phyloP scores from a whole-genome alignment of 257 asterid species.

The Rhazya stricta region DNA sequence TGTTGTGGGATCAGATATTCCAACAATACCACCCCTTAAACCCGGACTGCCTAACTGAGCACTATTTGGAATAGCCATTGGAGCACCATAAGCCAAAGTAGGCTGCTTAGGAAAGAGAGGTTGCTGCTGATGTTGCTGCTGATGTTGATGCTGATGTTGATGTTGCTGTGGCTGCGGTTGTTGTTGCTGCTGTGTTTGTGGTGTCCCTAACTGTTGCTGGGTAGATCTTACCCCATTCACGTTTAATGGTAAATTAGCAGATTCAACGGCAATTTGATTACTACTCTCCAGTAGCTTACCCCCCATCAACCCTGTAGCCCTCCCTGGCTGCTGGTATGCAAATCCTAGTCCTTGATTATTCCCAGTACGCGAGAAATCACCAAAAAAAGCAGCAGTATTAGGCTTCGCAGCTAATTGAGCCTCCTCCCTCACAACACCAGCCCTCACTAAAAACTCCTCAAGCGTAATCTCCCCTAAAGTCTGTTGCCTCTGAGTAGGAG shows the following conservation, averaged over 20 bases:
- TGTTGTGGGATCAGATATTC: slow-evolving; percentile 39
- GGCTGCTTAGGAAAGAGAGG: slow-evolving; percentile 66
- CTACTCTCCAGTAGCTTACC: slow-evolving; percentile 33
- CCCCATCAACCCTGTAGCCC: slow-evolving; percentile 35
- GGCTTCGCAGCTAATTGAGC: slow-evolving; percentile 42
- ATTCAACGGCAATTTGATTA: slow-evolving; percentile 35
- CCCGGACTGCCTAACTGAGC: slow-evolving; percentile 46
- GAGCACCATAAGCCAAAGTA: slow-evolving; percentile 40
- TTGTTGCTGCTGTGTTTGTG: slow-evolving; percentile 28
- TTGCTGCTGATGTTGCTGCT: slow-evolving; percentile 35
- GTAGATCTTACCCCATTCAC: slow-evolving; percentile 53
- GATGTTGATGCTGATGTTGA: slow-evolving; percentile 32
- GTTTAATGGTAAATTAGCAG: slow-evolving; percentile 46
- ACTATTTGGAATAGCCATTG: slow-evolving; percentile 40
- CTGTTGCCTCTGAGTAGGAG: slow-evolving; percentile 48
- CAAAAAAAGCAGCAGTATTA: slow-evolving; percentile 34
- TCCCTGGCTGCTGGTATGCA: slow-evolving; percentile 40
- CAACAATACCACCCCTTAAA: slow-evolving; percentile 45
- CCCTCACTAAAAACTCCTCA: slow-evolving; percentile 77
- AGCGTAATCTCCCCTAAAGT: slow-evolving; percentile 85
- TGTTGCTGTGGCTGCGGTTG: slow-evolving; percentile 26
- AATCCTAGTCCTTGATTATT: slow-evolving; percentile 41
- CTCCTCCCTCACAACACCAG: slow-evolving; percentile 87
- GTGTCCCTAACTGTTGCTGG: slow-evolving; percentile 30
- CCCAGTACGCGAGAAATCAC: slow-evolving; percentile 34